Evolutionary conservation across 306 rosid species (phyloP), one percentile per base, ranked within the genome.

Genomic region (Quercus engelmannii): DNA sequence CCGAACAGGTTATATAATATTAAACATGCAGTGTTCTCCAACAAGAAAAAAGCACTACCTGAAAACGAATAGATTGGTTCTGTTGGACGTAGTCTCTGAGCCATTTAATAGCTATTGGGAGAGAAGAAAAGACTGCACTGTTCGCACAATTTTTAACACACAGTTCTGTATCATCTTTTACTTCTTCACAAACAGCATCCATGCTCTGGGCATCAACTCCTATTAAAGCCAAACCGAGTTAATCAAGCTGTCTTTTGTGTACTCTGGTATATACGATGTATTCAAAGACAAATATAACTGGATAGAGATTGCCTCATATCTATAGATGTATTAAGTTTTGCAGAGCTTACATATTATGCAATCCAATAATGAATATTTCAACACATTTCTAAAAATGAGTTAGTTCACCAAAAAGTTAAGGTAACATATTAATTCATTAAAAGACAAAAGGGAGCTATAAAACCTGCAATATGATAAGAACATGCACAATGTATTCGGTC

Each of bases 71-170:
- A 55, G 93, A 88, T 81, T 78, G 85, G 65, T 90, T 92, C 81
- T 75, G 89, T 67, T 81, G 87, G 74, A 86, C 90, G 14, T 82
- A 90, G 77, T 88, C 90, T 83, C 95, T 85, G 76, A 94, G 97
- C 94, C 97, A 94, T 79, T 92, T 89, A 79, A 92, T 81, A 41
- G 89, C 99, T 72, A 87, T 73, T 1, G 97, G 94, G 82, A 94
- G 88, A 62, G 99, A 92, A 18, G 92, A 82, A 87, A 94, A 94
- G 64, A 94, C 97, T 19, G 90, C 91, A 85, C 97, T 91, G 69
- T 88, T 82, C 77, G 84, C 93, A 31, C 89, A 90, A 76, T 80
- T 85, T 80, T 82, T 85, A 31, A 74, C 87, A 62, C 89, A 82
- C 82, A 76, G 80, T 74, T 85, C 97, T 79, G 80, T 12, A 76